Evolutionary conservation across 345 rosid genomes (phyloP).

Genomic region (Citropsis articulata): DNA sequence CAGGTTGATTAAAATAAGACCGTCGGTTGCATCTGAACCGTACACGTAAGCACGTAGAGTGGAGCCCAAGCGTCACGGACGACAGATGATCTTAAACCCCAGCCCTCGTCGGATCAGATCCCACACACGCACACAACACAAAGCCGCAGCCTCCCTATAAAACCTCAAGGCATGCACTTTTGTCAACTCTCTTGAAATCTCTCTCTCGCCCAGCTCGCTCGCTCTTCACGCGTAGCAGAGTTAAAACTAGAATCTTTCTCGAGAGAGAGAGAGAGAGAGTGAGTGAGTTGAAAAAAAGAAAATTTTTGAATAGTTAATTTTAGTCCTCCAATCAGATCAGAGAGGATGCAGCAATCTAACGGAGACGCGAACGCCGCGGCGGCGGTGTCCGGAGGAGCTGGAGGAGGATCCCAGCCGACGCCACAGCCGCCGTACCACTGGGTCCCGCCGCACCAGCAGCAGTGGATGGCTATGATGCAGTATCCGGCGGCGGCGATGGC

Average conservation of each 20-base stretch:
- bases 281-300: no score
- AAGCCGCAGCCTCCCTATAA: constrained; percentile 30
- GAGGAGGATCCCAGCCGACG: constrained; percentile 38
- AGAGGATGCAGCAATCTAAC: constrained; percentile 45
- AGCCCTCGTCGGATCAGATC: neutral
- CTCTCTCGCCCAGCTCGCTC: neutral
- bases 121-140: neutral
- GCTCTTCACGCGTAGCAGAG: neutral
- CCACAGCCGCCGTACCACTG: constrained; percentile 23
- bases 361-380: constrained; percentile 59
- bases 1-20: neutral
- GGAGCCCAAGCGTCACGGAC: neutral
- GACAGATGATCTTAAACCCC: constrained; percentile 14
- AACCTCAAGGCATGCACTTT: constrained; percentile 7
- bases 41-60: neutral
- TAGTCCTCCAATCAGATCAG: constrained; percentile 11
- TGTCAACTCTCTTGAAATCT: neutral
- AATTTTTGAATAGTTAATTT: neutral
- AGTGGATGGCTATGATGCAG: constrained; percentile 74
- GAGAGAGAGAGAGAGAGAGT: constrained; percentile 12
- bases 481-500: constrained; percentile 86
- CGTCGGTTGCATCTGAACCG: constrained; percentile 5
- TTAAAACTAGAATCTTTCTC: neutral
- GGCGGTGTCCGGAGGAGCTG: constrained; percentile 25
- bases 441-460: constrained; percentile 31